Evolutionary conservation across 495 filamentous ascomycete species (phyloP).

Genomic region (Tricharina praecox): DNA sequence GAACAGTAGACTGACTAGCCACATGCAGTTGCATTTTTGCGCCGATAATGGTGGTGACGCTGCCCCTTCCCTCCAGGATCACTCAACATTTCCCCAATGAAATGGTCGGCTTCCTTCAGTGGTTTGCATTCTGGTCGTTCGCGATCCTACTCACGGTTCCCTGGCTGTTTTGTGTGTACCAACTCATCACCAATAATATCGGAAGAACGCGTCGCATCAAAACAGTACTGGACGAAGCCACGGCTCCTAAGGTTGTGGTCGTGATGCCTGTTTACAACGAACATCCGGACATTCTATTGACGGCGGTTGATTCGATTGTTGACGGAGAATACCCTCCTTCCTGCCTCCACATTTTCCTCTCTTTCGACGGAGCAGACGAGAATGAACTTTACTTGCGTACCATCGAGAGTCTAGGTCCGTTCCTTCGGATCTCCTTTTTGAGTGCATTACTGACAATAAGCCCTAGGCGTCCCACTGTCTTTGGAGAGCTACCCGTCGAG

Average conservation of each 20-base stretch:
- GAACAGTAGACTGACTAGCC: constrained; percentile 5
- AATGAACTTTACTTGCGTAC: constrained; percentile 83
- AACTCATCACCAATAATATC: constrained; percentile 68
- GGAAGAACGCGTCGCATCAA: constrained; percentile 71
- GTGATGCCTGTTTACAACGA: constrained; percentile 98
- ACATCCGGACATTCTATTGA: constrained; percentile 65
- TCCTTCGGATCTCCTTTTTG: too few species aligned
- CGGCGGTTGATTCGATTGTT: constrained; percentile 81
- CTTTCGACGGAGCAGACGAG: constrained; percentile 79
- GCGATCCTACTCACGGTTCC: constrained; percentile 67
- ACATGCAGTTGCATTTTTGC: constrained; percentile 58
- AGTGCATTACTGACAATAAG: too few species aligned
- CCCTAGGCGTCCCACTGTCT: constrained; percentile 66
- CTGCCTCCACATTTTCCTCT: constrained; percentile 91
- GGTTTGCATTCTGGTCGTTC: constrained; percentile 97
- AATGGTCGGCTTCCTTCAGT: constrained; percentile 61
- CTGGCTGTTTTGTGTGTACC: constrained; percentile 85
- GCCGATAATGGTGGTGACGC: constrained; percentile 85
- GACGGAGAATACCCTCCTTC: constrained; percentile 86
- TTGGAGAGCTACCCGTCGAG: constrained; percentile 68
- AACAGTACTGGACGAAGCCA: constrained; percentile 61
- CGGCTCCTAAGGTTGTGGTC: constrained; percentile 87
- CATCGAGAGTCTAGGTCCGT: constrained; percentile 67
- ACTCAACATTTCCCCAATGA: constrained; percentile 48
- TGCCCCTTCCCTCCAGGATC: constrained; percentile 62